phyloP scores from a whole-genome alignment of 2,329 filamentous ascomycete genomes.

The Trichophyton verrucosum region DNA sequence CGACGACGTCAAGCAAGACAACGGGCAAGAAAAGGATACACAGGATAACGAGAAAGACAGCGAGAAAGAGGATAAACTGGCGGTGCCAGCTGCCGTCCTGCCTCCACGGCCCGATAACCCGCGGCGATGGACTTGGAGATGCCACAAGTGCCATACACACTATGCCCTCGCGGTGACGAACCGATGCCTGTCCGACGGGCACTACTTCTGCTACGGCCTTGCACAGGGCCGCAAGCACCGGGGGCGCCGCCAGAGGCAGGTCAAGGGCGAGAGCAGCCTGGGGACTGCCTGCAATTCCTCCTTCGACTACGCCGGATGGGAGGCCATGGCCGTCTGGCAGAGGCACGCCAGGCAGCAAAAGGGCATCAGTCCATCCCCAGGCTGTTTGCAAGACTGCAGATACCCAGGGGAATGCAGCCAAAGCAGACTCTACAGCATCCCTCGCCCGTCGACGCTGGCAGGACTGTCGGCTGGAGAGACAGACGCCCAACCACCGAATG shows the following conservation, averaged over 20 bases:
- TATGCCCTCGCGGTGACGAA: slow-evolving; percentile 2
- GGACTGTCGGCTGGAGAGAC: background rate
- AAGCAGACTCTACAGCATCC: background rate
- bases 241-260: background rate
- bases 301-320: background rate
- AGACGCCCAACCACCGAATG: background rate
- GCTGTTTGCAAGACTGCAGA: background rate
- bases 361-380: background rate
- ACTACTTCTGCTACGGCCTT: slow-evolving; percentile 1
- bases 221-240: background rate
- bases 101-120: background rate
- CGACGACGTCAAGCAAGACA: background rate
- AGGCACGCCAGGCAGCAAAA: background rate
- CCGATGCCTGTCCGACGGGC: background rate
- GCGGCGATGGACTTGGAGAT: slow-evolving; percentile 2
- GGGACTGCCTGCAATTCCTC: background rate
- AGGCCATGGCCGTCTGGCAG: background rate
- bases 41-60: slow-evolving; percentile 15
- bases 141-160: background rate
- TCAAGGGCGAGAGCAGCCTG: background rate
- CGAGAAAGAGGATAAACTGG: slow-evolving; percentile 6
- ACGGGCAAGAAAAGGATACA: background rate
- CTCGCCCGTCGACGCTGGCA: background rate
- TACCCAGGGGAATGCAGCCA: background rate
- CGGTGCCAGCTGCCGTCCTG: background rate